Conservation (phyloP, 2,329 filamentous ascomycete species). For the Scytalidium lignicola region DNA sequence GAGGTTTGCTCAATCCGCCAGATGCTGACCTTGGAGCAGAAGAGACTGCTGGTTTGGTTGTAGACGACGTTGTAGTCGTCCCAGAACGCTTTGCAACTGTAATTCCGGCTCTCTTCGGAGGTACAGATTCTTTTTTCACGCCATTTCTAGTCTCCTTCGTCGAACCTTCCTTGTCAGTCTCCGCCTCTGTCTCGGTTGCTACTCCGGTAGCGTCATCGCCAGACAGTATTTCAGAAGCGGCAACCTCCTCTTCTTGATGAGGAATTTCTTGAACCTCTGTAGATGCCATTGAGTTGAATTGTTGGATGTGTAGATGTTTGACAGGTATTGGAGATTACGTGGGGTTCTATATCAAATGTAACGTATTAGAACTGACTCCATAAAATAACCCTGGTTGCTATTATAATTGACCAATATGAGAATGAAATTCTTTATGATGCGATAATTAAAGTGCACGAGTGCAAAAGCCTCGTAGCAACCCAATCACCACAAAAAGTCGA, state of each 20-base stretch:
- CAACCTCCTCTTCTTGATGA: conserved; percentile 14
- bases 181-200: conserved; percentile 24
- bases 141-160: conserved; percentile 20
- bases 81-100: conserved; percentile 21
- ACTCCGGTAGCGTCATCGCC: conserved; percentile 20
- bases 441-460: too few species aligned
- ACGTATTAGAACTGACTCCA: background rate
- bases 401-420: background rate
- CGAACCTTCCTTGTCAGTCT: conserved; percentile 21
- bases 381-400: background rate
- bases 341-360: background rate
- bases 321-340: background rate
- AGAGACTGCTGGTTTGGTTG: conserved; percentile 20
- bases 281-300: conserved; percentile 22
- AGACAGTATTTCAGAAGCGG: conserved; percentile 15
- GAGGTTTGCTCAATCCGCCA: conserved; percentile 29
- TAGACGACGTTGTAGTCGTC: conserved; percentile 17
- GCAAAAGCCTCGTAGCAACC: too few species aligned
- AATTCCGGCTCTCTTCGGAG: conserved; percentile 20
- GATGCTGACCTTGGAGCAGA: conserved; percentile 20
- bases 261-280: conserved; percentile 17
- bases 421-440: too few species aligned
- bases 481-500: too few species aligned
- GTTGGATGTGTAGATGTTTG: background rate
- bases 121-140: conserved; percentile 26